Evolutionary conservation across 1,284 basidiomycete species (phyloP), one percentile per base, ranked within the genome.

Genomic region (Stygiomarasmius scandens): DNA sequence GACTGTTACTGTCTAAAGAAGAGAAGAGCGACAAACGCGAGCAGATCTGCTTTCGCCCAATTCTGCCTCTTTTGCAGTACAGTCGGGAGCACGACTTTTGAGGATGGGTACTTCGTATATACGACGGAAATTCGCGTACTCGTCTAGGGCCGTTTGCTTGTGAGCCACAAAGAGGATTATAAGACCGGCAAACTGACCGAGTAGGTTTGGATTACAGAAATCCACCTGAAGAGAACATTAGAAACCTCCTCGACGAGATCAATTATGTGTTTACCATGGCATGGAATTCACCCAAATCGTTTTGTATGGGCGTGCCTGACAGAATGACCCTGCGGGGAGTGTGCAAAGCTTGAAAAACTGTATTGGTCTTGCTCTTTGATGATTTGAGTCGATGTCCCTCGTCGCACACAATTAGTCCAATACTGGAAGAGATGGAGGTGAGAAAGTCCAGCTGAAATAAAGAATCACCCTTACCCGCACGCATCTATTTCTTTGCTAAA

Each of bases 311-410:
- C 1, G 97, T 99, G 19, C 97, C 97, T 0, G 96, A 96, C 2
- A 99, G 78, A 52, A 99, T 96, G 58, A 95, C 82, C 45, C 93
- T 79, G 23, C 92, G 79, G 3, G 81, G 81, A 1, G 92, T 94
- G 54, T 77, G 78, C 38, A 99, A 77, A 14, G 84, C 82, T 60
- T 92, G 87, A 68, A 98, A 96, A 85, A 95, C 93, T 52, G 82
- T 83, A 1, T 91, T 92, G 0, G 95, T 98, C 77, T 98, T 97
- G 67, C 92, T 95, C 60, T 86, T 89, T 3, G 92, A 89, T 14
- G 95, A 95, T 69, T 98, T 99, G 36, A 99, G 80, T 24, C 96
- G 83, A 72, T 99, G 97, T 1, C 96, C 94, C 81, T 99, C 97
- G 68, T 99, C 97, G 66, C 96, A 98, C 27, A 99, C 83, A 60